A percentile compares a stretch with the other conserved stretches of the same genome.
phyloP scores from a whole-genome alignment of 768 basidiomycete species.

The Suillus subluteus region DNA sequence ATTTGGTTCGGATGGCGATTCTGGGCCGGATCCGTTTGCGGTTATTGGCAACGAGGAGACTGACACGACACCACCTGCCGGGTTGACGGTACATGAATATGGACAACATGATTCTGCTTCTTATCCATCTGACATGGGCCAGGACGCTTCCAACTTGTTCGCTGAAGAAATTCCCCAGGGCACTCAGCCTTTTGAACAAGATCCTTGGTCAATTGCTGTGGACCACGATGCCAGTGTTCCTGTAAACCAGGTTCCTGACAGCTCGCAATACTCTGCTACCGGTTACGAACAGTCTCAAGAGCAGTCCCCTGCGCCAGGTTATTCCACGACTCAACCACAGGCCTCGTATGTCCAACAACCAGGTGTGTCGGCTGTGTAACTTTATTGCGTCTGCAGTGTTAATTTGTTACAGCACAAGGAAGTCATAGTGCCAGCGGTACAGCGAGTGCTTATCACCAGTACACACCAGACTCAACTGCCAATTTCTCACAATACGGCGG shows the following conservation, averaged over 20 bases:
- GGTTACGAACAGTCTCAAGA: conserved; percentile 35
- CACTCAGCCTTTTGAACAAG: conserved; percentile 27
- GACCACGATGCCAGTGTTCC: conserved; percentile 20
- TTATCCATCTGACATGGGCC: conserved; percentile 34
- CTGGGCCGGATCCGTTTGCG: conserved; percentile 66
- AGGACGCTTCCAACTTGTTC: conserved; percentile 44
- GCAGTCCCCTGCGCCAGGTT: conserved; percentile 34
- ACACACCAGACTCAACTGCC: conserved; percentile 23
- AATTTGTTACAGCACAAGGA: conserved; percentile 13
- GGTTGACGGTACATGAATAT: conserved; percentile 25
- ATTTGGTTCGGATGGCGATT: conserved; percentile 66
- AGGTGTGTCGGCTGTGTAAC: conserved; percentile 25
- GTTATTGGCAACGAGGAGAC: conserved; percentile 48
- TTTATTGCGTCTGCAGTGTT: conserved; percentile 12
- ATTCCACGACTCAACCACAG: conserved; percentile 29
- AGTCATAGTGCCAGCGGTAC: conserved; percentile 15
- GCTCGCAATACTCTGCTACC: conserved; percentile 21
- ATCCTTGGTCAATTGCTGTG: conserved; percentile 31
- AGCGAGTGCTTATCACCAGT: conserved; percentile 28
- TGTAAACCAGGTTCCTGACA: conserved; percentile 18
- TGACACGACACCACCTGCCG: conserved; percentile 30
- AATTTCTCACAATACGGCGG: conserved; percentile 21
- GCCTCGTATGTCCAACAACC: conserved; percentile 20
- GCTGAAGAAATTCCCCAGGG: conserved; percentile 36
- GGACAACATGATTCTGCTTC: conserved; percentile 25